These are phyloP conservation scores for Ochromonas danica DNA, from an alignment of 108 stramenopile genomes.

Conservation along the genomic window DNA sequence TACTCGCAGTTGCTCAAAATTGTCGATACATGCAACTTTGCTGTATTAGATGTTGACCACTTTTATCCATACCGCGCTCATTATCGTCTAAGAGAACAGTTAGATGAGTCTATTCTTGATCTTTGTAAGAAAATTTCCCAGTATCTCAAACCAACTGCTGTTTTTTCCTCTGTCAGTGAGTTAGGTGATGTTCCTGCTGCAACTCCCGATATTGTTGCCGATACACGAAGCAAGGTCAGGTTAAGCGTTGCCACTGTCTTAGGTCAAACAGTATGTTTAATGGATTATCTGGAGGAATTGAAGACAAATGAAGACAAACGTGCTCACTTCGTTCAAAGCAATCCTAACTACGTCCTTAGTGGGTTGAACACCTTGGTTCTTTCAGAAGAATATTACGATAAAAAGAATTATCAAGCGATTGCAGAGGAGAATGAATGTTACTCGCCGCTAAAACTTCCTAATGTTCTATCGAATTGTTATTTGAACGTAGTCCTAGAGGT, in stretches of 20 bases:
- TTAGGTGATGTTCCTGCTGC: constrained; percentile 14
- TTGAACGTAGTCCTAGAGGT: constrained; percentile 15
- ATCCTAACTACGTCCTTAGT: constrained; percentile 15
- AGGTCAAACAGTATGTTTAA: constrained; percentile 17
- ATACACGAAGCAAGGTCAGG: constrained; percentile 14
- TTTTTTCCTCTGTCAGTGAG: constrained; percentile 15
- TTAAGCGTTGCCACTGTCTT: constrained; percentile 15
- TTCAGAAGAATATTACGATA: constrained; percentile 17
- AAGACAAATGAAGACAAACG: constrained; percentile 16
- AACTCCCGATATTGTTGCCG: constrained; percentile 14
- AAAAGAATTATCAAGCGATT: constrained; percentile 17
- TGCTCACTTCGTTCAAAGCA: constrained; percentile 15
- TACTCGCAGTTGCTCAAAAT: constrained; percentile 15
- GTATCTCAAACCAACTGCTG: constrained; percentile 15
- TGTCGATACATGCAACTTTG: constrained; percentile 15
- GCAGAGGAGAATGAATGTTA: constrained; percentile 15
- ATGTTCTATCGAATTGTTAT: constrained; percentile 17
- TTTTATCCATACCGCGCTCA: constrained; percentile 15
- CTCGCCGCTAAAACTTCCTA: constrained; percentile 14
- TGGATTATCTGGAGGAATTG: constrained; percentile 15
- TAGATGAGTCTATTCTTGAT: constrained; percentile 17
- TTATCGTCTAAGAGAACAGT: constrained; percentile 16
- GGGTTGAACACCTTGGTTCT: constrained; percentile 14
- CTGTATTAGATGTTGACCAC: constrained; percentile 15
- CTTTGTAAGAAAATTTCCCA: constrained; percentile 17